phyloP scores from a whole-genome alignment of 2,329 filamentous ascomycete genomes.

The Sarocladium kiliense region DNA sequence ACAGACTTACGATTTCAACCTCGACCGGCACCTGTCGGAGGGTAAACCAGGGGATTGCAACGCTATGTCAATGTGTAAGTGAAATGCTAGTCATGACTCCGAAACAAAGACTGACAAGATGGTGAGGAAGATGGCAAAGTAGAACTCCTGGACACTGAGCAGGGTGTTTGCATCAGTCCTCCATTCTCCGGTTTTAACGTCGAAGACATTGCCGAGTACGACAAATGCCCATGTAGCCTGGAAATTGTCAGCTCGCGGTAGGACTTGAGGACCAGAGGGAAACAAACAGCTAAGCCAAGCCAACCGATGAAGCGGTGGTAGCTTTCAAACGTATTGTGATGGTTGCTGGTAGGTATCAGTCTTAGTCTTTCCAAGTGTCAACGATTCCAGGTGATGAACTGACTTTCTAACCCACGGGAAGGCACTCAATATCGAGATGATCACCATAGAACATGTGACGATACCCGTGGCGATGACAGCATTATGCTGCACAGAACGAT shows the following conservation, averaged over 20 bases:
- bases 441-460: conserved; percentile 30
- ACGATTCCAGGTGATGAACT: conserved; percentile 13
- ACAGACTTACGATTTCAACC: conserved; percentile 29
- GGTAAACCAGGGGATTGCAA: conserved; percentile 34
- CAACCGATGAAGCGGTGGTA: conserved; percentile 38
- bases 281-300: conserved; percentile 30
- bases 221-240: conserved; percentile 33
- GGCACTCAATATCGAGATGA: conserved; percentile 32
- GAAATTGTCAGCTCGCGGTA: background rate
- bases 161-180: conserved; percentile 26
- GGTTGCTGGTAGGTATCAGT: conserved; percentile 21
- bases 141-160: conserved; percentile 31
- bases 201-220: conserved; percentile 31
- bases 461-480: conserved; percentile 32
- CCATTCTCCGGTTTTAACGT: conserved; percentile 28
- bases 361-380: background rate
- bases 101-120: conserved; percentile 24
- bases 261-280: background rate
- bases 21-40: conserved; percentile 32
- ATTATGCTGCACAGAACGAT: conserved; percentile 25
- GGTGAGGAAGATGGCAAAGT: conserved; percentile 36
- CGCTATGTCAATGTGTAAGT: conserved; percentile 23
- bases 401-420: conserved; percentile 37
- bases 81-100: background rate
- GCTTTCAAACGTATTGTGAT: conserved; percentile 35